phyloP scores from a whole-genome alignment of 441 rosid species.

The Syzygium syzygioides region DNA sequence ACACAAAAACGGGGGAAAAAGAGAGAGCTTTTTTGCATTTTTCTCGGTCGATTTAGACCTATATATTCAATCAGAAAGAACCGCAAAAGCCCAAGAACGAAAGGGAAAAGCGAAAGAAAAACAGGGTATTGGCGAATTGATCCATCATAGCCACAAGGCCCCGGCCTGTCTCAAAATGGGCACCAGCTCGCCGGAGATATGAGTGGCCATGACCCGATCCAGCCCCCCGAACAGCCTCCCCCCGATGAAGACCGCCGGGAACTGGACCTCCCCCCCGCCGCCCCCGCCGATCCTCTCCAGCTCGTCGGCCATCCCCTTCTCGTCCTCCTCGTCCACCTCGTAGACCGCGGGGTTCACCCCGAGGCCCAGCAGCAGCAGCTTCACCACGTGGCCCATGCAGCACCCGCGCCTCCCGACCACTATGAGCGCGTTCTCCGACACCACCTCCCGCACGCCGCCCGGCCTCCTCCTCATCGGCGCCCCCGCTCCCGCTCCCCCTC shows the following conservation, averaged over 20 bases:
- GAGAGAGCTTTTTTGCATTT: not conserved
- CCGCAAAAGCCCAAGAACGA: not conserved
- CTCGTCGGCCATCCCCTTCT: constrained; percentile 24
- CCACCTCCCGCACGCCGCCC: constrained; percentile 26
- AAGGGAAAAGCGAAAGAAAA: not conserved
- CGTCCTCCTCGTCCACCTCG: constrained; percentile 61
- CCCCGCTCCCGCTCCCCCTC: not conserved
- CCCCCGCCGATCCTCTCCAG: constrained; percentile 23
- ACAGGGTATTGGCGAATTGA: not conserved
- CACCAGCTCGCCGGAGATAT: constrained; percentile 73
- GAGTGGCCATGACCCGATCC: constrained; percentile 87
- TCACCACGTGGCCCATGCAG: constrained; percentile 86
- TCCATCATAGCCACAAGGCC: constrained; percentile 65
- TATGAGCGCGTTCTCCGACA: constrained; percentile 70
- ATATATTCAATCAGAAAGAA: not conserved
- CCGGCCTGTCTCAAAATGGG: constrained; percentile 78
- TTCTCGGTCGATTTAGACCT: not conserved
- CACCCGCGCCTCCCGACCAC: constrained; percentile 72
- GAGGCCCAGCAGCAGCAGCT: constrained; percentile 57
- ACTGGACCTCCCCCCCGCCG: constrained; percentile 24
- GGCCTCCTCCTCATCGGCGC: not conserved
- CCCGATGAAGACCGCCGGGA: constrained; percentile 83
- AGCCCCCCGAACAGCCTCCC: constrained; percentile 80
- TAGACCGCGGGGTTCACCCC: constrained; percentile 75
- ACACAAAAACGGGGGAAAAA: not conserved